phyloP scores from a whole-genome alignment of 176 grass and related monocot genomes.

The Hordeum vulgare region DNA sequence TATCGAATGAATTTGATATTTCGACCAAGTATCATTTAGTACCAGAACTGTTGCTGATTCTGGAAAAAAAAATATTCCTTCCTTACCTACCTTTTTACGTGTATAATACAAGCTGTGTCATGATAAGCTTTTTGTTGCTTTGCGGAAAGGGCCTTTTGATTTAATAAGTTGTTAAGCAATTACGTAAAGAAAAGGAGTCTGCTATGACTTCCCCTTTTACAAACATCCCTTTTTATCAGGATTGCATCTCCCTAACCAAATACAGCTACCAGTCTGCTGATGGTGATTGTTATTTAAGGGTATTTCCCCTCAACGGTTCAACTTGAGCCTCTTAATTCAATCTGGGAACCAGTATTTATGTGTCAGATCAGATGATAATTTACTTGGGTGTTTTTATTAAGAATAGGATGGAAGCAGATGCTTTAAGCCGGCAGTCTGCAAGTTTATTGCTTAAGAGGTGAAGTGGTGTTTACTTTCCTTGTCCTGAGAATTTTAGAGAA shows the following conservation, averaged over 20 bases:
- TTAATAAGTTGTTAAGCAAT: not conserved
- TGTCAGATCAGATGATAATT: slow-evolving; percentile 32
- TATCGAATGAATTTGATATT: not conserved
- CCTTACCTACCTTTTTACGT: not conserved
- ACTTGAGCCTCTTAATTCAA: slow-evolving; percentile 4
- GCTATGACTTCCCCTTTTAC: slow-evolving; percentile 9
- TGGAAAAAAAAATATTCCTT: not conserved
- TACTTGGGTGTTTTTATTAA: slow-evolving; percentile 10
- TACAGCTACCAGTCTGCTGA: slow-evolving; percentile 1
- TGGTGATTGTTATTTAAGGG: slow-evolving; percentile 17
- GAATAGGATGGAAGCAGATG: slow-evolving; percentile 6
- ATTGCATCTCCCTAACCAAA: slow-evolving; percentile 27
- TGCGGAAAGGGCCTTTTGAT: not conserved
- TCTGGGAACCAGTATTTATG: slow-evolving; percentile 10
- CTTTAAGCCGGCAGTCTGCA: not conserved
- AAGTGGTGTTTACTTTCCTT: not conserved
- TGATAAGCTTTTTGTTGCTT: not conserved
- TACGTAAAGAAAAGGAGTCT: slow-evolving; percentile 19
- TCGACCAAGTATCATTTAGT: slow-evolving; percentile 2
- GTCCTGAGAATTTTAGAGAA: not conserved
- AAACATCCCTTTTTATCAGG: slow-evolving; percentile 25
- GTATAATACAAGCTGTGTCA: not conserved
- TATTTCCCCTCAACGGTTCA: not conserved
- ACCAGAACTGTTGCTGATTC: not conserved
- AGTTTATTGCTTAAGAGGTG: not conserved